These are phyloP conservation scores for Aurifilum marmelostoma DNA, from an alignment of 2,329 filamentous ascomycete species.

Conservation along the genomic window DNA sequence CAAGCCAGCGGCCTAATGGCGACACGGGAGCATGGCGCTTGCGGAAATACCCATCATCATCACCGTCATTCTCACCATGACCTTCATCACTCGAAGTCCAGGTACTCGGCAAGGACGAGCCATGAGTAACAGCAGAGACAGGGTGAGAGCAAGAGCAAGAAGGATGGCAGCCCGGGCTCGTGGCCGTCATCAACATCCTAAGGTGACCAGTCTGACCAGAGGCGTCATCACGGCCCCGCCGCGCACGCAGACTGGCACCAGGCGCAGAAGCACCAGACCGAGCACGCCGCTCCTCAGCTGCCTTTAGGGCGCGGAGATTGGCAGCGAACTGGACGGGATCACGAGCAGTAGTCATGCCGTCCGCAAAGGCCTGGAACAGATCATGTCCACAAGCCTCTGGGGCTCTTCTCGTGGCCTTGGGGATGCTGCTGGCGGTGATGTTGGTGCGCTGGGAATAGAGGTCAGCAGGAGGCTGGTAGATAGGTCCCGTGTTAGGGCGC, in stretches of 20 bases:
- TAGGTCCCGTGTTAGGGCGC: not conserved
- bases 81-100: not conserved
- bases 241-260: not conserved
- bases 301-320: not conserved
- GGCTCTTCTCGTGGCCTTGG: not conserved
- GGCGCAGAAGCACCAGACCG: not conserved
- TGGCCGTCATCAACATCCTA: no score
- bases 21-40: not conserved
- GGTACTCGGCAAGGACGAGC: not conserved
- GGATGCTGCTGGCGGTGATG: not conserved
- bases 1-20: not conserved
- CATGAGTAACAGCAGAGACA: not conserved
- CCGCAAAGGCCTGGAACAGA: slow-evolving; percentile 1
- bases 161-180: no score
- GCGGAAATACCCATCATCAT: not conserved
- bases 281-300: not conserved
- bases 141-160: no score
- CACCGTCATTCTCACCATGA: not conserved
- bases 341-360: not conserved
- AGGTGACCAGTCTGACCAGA: no score
- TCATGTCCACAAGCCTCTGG: not conserved
- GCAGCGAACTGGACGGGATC: not conserved
- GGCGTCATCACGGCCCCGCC: no score
- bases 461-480: not conserved
- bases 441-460: not conserved